Evolutionary conservation across 352 stramenopile genomes (phyloP), one percentile per base, ranked within the genome.

Genomic region (Phytophthora multivora): DNA sequence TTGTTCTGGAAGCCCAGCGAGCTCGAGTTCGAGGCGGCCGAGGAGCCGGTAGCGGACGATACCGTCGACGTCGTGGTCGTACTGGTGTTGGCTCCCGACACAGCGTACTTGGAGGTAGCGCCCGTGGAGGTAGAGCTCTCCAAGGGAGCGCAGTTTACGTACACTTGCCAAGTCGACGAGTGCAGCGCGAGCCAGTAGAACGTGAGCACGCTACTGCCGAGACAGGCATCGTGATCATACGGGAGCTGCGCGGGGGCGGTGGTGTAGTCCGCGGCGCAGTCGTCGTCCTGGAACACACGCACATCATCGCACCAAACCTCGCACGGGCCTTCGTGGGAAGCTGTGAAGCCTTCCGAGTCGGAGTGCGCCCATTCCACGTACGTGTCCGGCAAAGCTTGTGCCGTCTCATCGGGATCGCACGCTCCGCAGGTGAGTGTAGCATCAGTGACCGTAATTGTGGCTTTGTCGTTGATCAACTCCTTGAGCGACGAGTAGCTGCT

Each of bases 151-250:
- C 71, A 83, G 56, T 80, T 79, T 1, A 62, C 77, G 52, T 85
- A 85, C 8, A 80, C 49, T 47, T 85, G 75, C 73, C 75, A 85
- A 7, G 59, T 57, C 5, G 61, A 57, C 28, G 64, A 45, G 55
- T 85, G 76, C 57, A 85, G 40, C 1, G 73, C 70, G 16, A 85
- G 59, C 76, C 76, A 82, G 55, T 76, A 73, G 16, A 63, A 69
- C 25, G 57, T 71, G 11, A 83, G 58, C 54, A 68, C 54, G 31
- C 53, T 62, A 8, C 5, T 59, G 9, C 55, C 12, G 53, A 57
- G 0, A 48, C 71, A 83, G n/a, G 68, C 65, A 30, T 51, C 49
- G 42, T 72, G 66, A 9, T 86, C 71, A 41, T 80, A 81, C 25
- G 73, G 68, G 12, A 81, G 46, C 31, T 72, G 51, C 10, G 73